Percentiles rank a stretch among this genome's conserved stretches.
Conservation (phyloP, 1,284 basidiomycete genomes). For the Tremellales sp. region DNA sequence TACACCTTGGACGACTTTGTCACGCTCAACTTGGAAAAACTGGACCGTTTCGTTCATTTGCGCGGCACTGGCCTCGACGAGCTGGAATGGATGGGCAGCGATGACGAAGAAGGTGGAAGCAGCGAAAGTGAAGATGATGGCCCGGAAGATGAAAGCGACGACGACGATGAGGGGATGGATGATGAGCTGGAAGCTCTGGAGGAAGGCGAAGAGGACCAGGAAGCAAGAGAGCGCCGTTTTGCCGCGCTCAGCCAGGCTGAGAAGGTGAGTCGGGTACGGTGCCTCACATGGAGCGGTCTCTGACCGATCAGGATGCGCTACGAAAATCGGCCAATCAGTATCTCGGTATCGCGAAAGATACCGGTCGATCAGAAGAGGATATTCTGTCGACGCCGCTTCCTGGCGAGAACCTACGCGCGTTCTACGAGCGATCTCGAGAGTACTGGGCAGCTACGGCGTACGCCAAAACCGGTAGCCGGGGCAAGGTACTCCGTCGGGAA, state of each 20-base stretch:
- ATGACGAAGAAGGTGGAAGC: slow-evolving; percentile 43
- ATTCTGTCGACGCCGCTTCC: too few relatives aligned
- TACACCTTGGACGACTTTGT: slow-evolving; percentile 83
- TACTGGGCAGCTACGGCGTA: too few relatives aligned
- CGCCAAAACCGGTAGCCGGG: too few relatives aligned
- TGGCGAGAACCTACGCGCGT: too few relatives aligned
- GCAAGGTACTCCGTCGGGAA: slow-evolving; percentile 73
- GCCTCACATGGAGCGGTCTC: too few relatives aligned
- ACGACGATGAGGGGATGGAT: slow-evolving; percentile 51
- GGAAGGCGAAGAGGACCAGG: slow-evolving; percentile 29
- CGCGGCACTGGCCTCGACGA: slow-evolving; percentile 63
- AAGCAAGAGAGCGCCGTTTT: slow-evolving; percentile 20
- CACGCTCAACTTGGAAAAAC: slow-evolving; percentile 69
- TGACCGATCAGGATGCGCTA: too few relatives aligned
- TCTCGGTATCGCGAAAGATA: too few relatives aligned
- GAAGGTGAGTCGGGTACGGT: slow-evolving; percentile 39
- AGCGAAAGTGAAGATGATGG: too few relatives aligned
- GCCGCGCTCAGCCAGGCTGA: slow-evolving; percentile 24
- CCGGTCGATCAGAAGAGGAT: too few relatives aligned
- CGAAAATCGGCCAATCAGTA: too few relatives aligned
- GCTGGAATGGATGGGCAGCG: slow-evolving; percentile 59
- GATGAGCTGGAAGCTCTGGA: slow-evolving; percentile 36
- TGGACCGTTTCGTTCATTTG: slow-evolving; percentile 69
- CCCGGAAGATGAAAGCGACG: slow-evolving; percentile 55
- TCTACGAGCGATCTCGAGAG: too few relatives aligned